Percentiles rank a stretch among this genome's conserved stretches.
Conservation (phyloP, 495 filamentous ascomycete species). For the Xylaria scruposa region DNA sequence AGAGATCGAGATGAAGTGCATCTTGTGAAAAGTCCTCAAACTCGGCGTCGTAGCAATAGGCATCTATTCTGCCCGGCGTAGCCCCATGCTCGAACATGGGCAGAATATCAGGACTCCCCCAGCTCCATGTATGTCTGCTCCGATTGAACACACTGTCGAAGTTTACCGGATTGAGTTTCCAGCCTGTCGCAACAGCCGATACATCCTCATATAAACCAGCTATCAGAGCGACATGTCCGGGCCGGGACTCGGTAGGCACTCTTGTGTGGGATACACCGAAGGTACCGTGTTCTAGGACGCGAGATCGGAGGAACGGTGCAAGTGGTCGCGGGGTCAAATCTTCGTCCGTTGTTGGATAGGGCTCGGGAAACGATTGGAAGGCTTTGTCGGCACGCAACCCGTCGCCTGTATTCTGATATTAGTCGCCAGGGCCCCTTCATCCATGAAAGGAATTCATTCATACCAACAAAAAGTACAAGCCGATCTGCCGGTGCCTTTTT, state of each 20-base stretch:
- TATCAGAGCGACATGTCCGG: conserved; percentile 97
- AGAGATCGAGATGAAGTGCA: conserved; percentile 81
- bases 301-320: conserved; percentile 92
- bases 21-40: conserved; percentile 89
- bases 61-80: conserved; percentile 83
- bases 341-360: conserved; percentile 69
- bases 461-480: conserved; percentile 92
- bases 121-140: conserved; percentile 96
- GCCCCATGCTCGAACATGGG: conserved; percentile 97
- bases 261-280: conserved; percentile 98
- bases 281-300: conserved; percentile 87
- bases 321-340: conserved; percentile 71
- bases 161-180: conserved; percentile 98
- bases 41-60: conserved; percentile 81
- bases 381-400: conserved; percentile 97
- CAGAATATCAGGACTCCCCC: conserved; percentile 97
- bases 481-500: conserved; percentile 83
- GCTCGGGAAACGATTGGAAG: conserved; percentile 92
- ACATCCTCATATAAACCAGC: conserved; percentile 99
- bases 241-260: conserved; percentile 95
- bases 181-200: conserved; percentile 94
- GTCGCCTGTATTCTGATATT: conserved; percentile 65
- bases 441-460: conserved; percentile 34
- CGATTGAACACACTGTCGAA: conserved; percentile 99
- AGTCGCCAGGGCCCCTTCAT: conserved; percentile 22